Evolutionary conservation across 768 basidiomycete species (phyloP).

Genomic region (Serendipita sp.): DNA sequence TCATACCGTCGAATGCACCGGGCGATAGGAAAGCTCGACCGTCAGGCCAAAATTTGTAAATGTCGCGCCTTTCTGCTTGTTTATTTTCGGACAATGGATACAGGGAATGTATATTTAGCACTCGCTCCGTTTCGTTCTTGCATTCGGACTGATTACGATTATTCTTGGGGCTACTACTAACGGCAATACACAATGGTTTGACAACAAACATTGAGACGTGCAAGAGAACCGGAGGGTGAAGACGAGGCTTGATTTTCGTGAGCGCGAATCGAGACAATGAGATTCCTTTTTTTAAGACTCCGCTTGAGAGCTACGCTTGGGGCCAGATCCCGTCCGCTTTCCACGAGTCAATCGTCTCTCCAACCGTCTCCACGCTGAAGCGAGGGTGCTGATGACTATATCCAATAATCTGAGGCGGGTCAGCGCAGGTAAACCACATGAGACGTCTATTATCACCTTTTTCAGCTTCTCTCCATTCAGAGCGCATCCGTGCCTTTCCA

Average conservation of each 20-base stretch:
- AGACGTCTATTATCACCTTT: too few relatives aligned
- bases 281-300: too few relatives aligned
- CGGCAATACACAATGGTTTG: too few relatives aligned
- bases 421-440: too few relatives aligned
- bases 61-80: neutral
- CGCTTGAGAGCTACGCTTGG: neutral
- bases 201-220: too few relatives aligned
- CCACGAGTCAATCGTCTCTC: conserved; percentile 67
- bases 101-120: neutral
- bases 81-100: neutral
- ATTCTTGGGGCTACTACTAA: neutral
- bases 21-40: conserved; percentile 3
- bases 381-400: conserved; percentile 49
- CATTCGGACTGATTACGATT: neutral
- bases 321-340: conserved; percentile 50
- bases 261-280: neutral
- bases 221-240: neutral
- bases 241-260: neutral
- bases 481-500: conserved; percentile 54
- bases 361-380: conserved; percentile 44
- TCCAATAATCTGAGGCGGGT: conserved; percentile 42
- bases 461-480: conserved; percentile 64
- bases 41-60: neutral
- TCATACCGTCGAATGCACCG: neutral
- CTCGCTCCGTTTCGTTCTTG: neutral